phyloP scores from a whole-genome alignment of 2,329 filamentous ascomycete species.

The Hirsutella minnesotensis region DNA sequence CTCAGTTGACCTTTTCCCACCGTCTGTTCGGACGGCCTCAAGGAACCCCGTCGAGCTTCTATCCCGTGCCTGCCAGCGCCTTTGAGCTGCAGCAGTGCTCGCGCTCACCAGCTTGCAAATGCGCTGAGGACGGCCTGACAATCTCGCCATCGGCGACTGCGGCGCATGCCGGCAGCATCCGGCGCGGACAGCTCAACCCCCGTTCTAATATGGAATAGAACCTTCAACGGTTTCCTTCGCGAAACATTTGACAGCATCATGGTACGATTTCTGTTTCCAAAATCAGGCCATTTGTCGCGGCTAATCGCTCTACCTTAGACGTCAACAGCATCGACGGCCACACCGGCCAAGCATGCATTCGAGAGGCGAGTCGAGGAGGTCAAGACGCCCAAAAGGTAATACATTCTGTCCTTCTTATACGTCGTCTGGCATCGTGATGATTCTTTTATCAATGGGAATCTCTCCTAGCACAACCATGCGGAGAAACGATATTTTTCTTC shows the following conservation, averaged over 20 bases:
- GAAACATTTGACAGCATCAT: conserved; percentile 6
- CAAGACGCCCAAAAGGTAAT: conserved; percentile 83
- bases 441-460: conserved; percentile 98
- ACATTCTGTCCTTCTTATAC: conserved; percentile 10
- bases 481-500: conserved; percentile 62
- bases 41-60: too few relatives aligned
- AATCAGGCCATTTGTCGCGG: background rate
- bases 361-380: conserved; percentile 72
- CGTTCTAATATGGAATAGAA: conserved; percentile 5
- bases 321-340: conserved; percentile 63
- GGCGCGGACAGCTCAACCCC: conserved; percentile 1
- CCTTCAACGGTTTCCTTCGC: conserved; percentile 3
- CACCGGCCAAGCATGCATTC: conserved; percentile 61
- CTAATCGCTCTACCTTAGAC: conserved; percentile 29
- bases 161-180: conserved; percentile 5
- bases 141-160: conserved; percentile 7
- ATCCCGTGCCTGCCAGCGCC: too few relatives aligned
- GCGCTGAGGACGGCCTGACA: conserved; percentile 7
- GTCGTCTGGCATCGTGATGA: conserved; percentile 51
- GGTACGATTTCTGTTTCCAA: conserved; percentile 5
- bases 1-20: too few relatives aligned
- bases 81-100: background rate
- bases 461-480: conserved; percentile 91
- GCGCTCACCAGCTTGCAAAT: conserved; percentile 8
- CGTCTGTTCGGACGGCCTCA: too few relatives aligned